Conservation (phyloP, 1,139 yeast genomes). For the Diutina pseudorugosa region DNA sequence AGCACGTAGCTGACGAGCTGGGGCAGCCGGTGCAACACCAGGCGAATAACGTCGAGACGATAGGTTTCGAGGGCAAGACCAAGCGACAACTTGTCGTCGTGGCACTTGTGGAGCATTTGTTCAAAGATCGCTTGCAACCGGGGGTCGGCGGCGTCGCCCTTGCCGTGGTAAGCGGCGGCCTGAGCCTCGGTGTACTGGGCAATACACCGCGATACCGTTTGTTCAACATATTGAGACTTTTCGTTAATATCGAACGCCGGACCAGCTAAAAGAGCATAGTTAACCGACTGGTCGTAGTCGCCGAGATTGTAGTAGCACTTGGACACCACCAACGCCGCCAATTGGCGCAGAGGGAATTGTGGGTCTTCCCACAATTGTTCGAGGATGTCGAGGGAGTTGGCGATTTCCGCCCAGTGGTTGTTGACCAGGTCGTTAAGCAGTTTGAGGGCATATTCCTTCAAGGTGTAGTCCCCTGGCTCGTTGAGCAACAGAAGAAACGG, state of each 20-base stretch:
- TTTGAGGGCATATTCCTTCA: conserved; percentile 76
- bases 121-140: conserved; percentile 66
- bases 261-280: conserved; percentile 79
- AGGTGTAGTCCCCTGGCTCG: conserved; percentile 56
- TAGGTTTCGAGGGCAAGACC: conserved; percentile 88
- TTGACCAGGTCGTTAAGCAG: conserved; percentile 77
- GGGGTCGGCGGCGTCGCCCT: conserved; percentile 24
- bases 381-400: conserved; percentile 74
- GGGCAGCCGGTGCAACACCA: conserved; percentile 16
- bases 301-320: conserved; percentile 94
- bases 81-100: conserved; percentile 72
- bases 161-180: not conserved
- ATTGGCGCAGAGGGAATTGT: conserved; percentile 56
- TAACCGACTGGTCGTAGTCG: conserved; percentile 84
- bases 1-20: conserved; percentile 62
- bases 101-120: conserved; percentile 74
- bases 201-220: conserved; percentile 87
- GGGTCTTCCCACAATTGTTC: conserved; percentile 88
- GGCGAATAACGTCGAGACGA: conserved; percentile 70
- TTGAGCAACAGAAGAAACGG: conserved; percentile 81
- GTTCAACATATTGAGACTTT: conserved; percentile 79
- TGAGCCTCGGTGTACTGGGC: conserved; percentile 50
- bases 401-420: conserved; percentile 95
- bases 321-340: conserved; percentile 89
- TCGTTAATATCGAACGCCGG: conserved; percentile 64